Evolutionary conservation across 805 yeast species (phyloP).

Genomic region (Candida loeiensis): DNA sequence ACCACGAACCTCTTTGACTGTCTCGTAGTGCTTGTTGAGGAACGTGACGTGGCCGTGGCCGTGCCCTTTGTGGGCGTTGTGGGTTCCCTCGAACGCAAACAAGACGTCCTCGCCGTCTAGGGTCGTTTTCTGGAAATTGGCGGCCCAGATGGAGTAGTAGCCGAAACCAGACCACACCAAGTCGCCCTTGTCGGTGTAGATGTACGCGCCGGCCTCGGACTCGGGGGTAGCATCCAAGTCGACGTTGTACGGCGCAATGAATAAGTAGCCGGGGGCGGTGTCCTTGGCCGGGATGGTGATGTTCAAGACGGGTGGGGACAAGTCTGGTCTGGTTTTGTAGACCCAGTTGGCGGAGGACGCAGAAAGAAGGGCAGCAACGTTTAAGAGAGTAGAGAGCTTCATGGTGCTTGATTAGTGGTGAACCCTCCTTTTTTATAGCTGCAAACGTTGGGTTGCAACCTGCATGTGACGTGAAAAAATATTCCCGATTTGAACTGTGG

Average conservation of each 20-base stretch:
- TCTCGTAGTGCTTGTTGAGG: constrained; percentile 25
- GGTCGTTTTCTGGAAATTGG: constrained; percentile 11
- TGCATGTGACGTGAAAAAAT: background rate
- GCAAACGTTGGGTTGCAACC: background rate
- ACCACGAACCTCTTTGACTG: constrained; percentile 29
- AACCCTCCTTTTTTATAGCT: background rate
- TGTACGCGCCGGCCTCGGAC: constrained; percentile 24
- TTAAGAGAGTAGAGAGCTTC: constrained; percentile 3
- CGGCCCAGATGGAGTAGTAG: constrained; percentile 24
- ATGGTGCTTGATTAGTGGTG: background rate
- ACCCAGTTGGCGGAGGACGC: constrained; percentile 26
- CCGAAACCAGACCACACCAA: constrained; percentile 37
- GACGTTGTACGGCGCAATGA: constrained; percentile 31
- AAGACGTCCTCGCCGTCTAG: constrained; percentile 22
- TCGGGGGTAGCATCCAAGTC: constrained; percentile 5
- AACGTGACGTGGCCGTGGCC: constrained; percentile 32
- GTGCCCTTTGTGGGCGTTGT: constrained; percentile 25
- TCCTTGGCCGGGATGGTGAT: constrained; percentile 25
- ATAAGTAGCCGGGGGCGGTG: constrained; percentile 26
- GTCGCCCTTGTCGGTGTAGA: constrained; percentile 31
- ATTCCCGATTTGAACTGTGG: constrained; percentile 3
- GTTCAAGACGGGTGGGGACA: constrained; percentile 31
- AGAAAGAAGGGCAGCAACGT: constrained; percentile 1
- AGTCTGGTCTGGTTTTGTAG: constrained; percentile 34
- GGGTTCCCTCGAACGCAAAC: constrained; percentile 34